Conservation (phyloP, 2,329 filamentous ascomycete species). For the Sordariomycetes sp. region DNA sequence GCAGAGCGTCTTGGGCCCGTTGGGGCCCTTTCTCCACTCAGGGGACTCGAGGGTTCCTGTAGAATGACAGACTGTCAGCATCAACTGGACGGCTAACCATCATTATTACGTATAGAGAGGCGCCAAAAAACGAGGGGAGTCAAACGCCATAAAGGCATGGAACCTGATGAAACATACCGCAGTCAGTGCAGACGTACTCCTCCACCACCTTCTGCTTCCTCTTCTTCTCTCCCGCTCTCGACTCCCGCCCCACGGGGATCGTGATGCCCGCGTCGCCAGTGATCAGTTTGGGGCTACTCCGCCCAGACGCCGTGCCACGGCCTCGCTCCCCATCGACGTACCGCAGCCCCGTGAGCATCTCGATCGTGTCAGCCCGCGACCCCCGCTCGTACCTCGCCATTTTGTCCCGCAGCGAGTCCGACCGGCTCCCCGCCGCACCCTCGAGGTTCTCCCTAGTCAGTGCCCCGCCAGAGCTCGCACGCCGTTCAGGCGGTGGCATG, state of each 20-base stretch:
- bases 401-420: conserved; percentile 72
- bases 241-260: conserved; percentile 68
- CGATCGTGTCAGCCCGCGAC: conserved; percentile 63
- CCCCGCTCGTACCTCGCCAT: conserved; percentile 70
- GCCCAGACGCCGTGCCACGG: conserved; percentile 55
- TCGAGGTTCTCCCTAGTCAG: conserved; percentile 73
- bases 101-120: background rate
- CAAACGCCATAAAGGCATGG: background rate
- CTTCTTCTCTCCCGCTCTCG: conserved; percentile 63
- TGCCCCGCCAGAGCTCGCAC: conserved; percentile 41
- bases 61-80: background rate
- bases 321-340: conserved; percentile 85
- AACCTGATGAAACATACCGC: conserved; percentile 39
- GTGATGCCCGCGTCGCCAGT: conserved; percentile 48
- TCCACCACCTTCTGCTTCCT: conserved; percentile 73
- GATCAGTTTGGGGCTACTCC: conserved; percentile 61
- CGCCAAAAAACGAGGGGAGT: background rate
- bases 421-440: conserved; percentile 51
- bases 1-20: conserved; percentile 85
- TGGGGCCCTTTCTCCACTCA: conserved; percentile 91
- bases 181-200: conserved; percentile 93
- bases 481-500: conserved; percentile 57
- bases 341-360: conserved; percentile 79
- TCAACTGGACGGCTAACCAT: background rate
- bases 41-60: conserved; percentile 74